Percentiles rank a stretch among this genome's conserved stretches.
These are phyloP conservation scores for Paraglomus brasilianum DNA, from an alignment of 192 early-diverging fungal species.

Conservation along the genomic window DNA sequence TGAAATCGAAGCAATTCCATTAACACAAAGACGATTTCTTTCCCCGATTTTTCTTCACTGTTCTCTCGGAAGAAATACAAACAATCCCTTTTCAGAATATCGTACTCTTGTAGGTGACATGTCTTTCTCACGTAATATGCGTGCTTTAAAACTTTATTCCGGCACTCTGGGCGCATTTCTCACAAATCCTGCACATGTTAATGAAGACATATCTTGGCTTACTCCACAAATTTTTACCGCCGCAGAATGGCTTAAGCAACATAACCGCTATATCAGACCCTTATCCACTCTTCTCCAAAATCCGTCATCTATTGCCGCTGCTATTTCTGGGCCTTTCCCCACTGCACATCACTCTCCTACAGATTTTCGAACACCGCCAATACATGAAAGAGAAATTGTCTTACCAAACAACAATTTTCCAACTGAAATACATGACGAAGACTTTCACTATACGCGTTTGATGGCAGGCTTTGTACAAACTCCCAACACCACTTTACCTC, in stretches of 20 bases:
- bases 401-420: neutral
- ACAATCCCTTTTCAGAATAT: too few relatives aligned
- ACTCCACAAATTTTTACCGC: too few relatives aligned
- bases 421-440: neutral
- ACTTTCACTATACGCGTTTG: neutral
- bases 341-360: too few relatives aligned
- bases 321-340: neutral
- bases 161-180: neutral
- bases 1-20: too few relatives aligned
- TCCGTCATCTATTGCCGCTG: neutral
- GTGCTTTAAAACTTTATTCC: conserved; percentile 9
- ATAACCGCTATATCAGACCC: neutral
- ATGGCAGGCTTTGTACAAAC: neutral
- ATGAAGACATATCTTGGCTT: too few relatives aligned
- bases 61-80: too few relatives aligned
- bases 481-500: neutral
- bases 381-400: too few relatives aligned
- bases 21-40: too few relatives aligned
- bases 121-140: neutral
- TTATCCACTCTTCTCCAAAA: neutral
- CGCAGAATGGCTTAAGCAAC: neutral
- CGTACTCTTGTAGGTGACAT: neutral
- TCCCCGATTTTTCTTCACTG: too few relatives aligned
- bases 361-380: too few relatives aligned
- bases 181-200: too few relatives aligned